Percentiles rank a stretch among this genome's conserved stretches.
These are phyloP conservation scores for Cinchona pubescens DNA, from an alignment of 257 asterid genomes.

Conservation along the genomic window DNA sequence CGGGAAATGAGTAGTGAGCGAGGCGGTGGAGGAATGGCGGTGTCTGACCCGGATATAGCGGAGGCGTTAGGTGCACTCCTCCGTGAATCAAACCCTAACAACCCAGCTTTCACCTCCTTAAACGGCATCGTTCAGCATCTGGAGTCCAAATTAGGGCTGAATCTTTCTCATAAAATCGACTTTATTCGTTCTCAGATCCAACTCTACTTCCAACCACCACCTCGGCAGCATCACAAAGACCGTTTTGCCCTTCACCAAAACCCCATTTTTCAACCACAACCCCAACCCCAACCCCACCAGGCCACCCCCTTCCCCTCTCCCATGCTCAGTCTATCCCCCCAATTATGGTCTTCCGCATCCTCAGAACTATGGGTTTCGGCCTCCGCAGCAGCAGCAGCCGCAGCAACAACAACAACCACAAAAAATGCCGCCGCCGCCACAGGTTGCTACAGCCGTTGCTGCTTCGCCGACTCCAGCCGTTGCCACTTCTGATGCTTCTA, in stretches of 20 bases:
- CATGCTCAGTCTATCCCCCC: slow-evolving; percentile 31
- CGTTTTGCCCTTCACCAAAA: slow-evolving; percentile 39
- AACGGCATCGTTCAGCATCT: slow-evolving; percentile 70
- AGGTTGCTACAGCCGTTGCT: slow-evolving; percentile 20
- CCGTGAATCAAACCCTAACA: slow-evolving; percentile 40
- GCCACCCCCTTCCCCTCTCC: slow-evolving; percentile 24
- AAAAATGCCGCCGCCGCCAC: slow-evolving; percentile 26
- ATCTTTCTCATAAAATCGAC: slow-evolving; percentile 53
- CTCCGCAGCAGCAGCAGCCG: slow-evolving; percentile 18
- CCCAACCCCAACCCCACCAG: slow-evolving; percentile 17
- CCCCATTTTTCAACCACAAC: slow-evolving; percentile 34
- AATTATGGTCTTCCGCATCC: slow-evolving; percentile 35
- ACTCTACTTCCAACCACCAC: slow-evolving; percentile 36
- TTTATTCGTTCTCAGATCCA: slow-evolving; percentile 65
- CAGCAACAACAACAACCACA: slow-evolving; percentile 28
- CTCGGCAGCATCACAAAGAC: slow-evolving; percentile 32
- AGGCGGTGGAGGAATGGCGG: slow-evolving; percentile 36
- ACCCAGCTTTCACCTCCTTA: slow-evolving; percentile 32
- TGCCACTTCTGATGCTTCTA: slow-evolving; percentile 28
- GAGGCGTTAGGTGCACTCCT: slow-evolving; percentile 55
- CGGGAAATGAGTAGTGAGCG: slow-evolving; percentile 41
- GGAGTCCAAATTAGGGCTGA: slow-evolving; percentile 54
- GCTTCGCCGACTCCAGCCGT: slow-evolving; percentile 26
- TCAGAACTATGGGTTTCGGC: slow-evolving; percentile 40
- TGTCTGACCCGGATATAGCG: slow-evolving; percentile 61